Evolutionary conservation across 495 filamentous ascomycete genomes (phyloP), one percentile per base, ranked within the genome.

Genomic region (Aspergillus coremiiformis): DNA sequence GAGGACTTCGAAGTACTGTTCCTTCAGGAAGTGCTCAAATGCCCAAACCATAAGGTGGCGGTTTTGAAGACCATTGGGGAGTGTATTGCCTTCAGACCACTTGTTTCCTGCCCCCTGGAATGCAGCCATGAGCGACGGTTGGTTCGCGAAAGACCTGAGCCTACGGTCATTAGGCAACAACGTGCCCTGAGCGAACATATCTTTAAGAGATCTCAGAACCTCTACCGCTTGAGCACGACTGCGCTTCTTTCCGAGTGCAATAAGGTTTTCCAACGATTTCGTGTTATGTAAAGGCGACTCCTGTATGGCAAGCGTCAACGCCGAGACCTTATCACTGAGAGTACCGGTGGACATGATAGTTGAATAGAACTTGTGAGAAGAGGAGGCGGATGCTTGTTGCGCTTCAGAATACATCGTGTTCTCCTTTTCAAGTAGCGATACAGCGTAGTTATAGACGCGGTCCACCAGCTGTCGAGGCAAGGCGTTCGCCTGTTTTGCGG

Each of bases 321-420:
- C 93, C 3, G 94, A 96, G 24, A 96, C 87, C 66, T 96, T 97
- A 70, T 98, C 93, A 29, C 90, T 93, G 47, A 96, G 78, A 7
- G 94, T 98, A 71, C 93, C 93, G 1, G 90, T 90, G 14, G 90
- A 72, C 93, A 98, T 96, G 65, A 98, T 95, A 5, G 90, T 94
- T 1, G 87, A 86, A 72, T 96, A 83, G 74, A 97, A 98, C 67
- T 86, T 93, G 62, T 91, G 84, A 9, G 90, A 87, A 1, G 93
- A 96, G 37, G 87, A 85, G 20, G 79, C 71, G 1, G 76, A 75
- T 9, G 72, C 66, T 49, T 77, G 56, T 57, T 78, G 55, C 60
- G 77, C 67, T 32, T 70, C 66, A 9, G 71, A 67, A 64, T 89
- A 85, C 68, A 84, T 54, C 39, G 78, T 68, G 66, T 77, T 78